phyloP scores from a whole-genome alignment of 352 stramenopile genomes.

The Globisporangium cylindrosporum region DNA sequence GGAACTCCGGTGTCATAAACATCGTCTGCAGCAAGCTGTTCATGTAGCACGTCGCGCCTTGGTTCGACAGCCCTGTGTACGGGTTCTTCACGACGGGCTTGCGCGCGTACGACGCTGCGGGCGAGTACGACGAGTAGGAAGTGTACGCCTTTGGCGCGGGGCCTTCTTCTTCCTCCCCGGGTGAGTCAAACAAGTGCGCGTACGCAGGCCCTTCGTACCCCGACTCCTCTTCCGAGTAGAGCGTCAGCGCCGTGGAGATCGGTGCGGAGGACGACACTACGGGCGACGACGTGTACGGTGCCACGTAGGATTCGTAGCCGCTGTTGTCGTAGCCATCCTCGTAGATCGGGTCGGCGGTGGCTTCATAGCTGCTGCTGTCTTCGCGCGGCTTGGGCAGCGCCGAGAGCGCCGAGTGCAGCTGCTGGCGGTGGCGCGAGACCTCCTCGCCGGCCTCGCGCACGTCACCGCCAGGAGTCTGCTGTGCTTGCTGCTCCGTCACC shows the following conservation, averaged over 20 bases:
- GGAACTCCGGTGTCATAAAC: conserved; percentile 89
- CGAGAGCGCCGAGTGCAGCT: conserved; percentile 33
- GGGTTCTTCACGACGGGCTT: conserved; percentile 23
- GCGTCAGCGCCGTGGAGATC: conserved; percentile 45
- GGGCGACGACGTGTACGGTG: conserved; percentile 15
- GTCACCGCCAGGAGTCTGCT: conserved; percentile 14
- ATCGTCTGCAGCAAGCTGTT: conserved; percentile 92
- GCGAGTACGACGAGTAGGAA: conserved; percentile 11
- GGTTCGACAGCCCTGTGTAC: conserved; percentile 86
- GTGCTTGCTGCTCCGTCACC: conserved; percentile 17
- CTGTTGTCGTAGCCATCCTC: conserved; percentile 16
- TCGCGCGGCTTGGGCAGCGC: conserved; percentile 25
- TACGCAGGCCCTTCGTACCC: conserved; percentile 25
- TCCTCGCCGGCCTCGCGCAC: conserved; percentile 26
- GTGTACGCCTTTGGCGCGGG: conserved; percentile 16
- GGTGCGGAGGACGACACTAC: conserved; percentile 9
- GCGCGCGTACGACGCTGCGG: conserved; percentile 6
- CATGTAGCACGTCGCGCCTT: conserved; percentile 94
- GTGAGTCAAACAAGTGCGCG: conserved; percentile 58
- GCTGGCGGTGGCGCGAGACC: conserved; percentile 20
- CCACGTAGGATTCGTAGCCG: conserved; percentile 17
- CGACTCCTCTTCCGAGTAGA: conserved; percentile 32
- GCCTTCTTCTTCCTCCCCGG: conserved; percentile 15
- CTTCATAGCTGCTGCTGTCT: conserved; percentile 10
- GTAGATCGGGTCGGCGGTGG: conserved; percentile 14